These are phyloP conservation scores for Pichia sp. DNA, from an alignment of 1,139 yeast species.

Conservation along the genomic window DNA sequence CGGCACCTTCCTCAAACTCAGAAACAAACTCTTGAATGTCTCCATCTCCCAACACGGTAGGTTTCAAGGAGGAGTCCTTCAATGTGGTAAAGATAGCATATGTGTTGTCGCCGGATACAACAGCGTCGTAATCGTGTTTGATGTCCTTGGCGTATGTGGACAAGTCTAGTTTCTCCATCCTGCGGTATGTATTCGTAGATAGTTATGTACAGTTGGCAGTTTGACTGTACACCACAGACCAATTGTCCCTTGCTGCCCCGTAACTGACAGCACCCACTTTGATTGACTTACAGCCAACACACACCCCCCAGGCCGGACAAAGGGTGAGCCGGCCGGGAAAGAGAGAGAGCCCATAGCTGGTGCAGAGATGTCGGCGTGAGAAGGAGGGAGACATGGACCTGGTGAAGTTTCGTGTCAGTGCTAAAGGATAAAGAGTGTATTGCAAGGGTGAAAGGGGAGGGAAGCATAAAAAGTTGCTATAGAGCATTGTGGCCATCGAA, in stretches of 20 bases:
- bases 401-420: background rate
- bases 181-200: background rate
- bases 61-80: constrained; percentile 52
- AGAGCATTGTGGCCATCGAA: background rate
- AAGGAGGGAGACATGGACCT: background rate
- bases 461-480: background rate
- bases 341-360: background rate
- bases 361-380: background rate
- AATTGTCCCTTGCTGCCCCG: background rate
- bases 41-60: constrained; percentile 56
- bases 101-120: constrained; percentile 57
- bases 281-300: background rate
- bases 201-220: background rate
- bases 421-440: background rate
- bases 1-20: constrained; percentile 79
- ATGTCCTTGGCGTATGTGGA: constrained; percentile 57
- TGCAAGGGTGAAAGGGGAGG: background rate
- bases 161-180: constrained; percentile 52
- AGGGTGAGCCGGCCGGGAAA: background rate
- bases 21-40: constrained; percentile 74
- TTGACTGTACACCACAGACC: background rate
- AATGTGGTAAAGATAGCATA: constrained; percentile 66
- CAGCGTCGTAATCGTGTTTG: constrained; percentile 57
- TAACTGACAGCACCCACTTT: background rate
- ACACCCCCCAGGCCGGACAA: background rate